Evolutionary conservation across 164 flowering plant species (phyloP), one percentile per base, ranked within the genome.

Genomic region (Vitis labrusca): DNA sequence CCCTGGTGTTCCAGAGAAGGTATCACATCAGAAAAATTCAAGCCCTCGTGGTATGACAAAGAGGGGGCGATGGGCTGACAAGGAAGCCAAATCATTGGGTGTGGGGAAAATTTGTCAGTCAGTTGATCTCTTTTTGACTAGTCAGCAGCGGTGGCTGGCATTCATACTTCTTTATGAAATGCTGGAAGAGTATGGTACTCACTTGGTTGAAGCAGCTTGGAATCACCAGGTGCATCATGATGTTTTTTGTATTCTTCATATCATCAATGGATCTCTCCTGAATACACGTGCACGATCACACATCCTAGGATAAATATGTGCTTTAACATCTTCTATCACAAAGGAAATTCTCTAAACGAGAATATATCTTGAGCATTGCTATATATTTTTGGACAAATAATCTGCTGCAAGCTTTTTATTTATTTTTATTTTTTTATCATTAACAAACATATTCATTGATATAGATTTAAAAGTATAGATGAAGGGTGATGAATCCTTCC

Each of bases 191-290:
- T 95, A 86, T 83, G 99, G 99, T 44, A 87, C 97, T 67, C 99
- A 95, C 82, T 85, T 95, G 68, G 97, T 95, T 73, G 99, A 95
- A 81, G 98, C 99, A 68, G 99, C 98, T 68, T 95, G 99, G 99
- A 79, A 81, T 69, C 90, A 89, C 82, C 99, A 93, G 96, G 99
- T 95, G 60, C n/a, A 66, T 64, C 52, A 32, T 63, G 12, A n/a
- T 48, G 10, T 5, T 63, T 65, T 30, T 66, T 63, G 54, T 14
- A 23, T 60, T 12, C 52, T 29, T 68, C 37, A 49, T 64, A 16
- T 52, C 56, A 50, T 27, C 2, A 15, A 59, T 27, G 47, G 29
- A 44, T 59, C 32, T 50, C n/a, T 29, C 44, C 50, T 11, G 23
- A 19, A 49, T 19, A 49, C 50, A 4, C 23, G 1, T 0, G 0